Percentiles rank a stretch among this genome's conserved stretches.
Conservation (phyloP, 495 filamentous ascomycete species). For the Penicillium verhagenii region DNA sequence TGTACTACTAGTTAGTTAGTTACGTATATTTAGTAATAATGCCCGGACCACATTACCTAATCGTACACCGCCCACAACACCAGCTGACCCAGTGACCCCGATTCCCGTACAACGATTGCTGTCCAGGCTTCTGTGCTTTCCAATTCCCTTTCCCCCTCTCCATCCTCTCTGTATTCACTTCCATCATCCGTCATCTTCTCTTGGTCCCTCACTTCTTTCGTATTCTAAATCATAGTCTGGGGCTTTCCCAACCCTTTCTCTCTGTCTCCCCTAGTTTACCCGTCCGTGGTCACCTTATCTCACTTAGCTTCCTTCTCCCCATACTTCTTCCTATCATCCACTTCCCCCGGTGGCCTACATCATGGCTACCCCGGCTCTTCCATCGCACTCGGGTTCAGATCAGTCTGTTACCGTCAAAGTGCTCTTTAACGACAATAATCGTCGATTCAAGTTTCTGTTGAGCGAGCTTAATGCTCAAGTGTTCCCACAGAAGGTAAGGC, state of each 20-base stretch:
- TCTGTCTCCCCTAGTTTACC: conserved; percentile 4
- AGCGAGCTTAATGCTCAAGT: conserved; percentile 74
- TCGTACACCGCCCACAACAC: conserved; percentile 1
- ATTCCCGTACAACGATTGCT: conserved; percentile 3
- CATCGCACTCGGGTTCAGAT: conserved; percentile 52
- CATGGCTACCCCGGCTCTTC: conserved; percentile 35
- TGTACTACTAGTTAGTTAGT: too few relatives aligned
- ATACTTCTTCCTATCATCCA: conserved; percentile 11
- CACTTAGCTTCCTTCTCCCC: conserved; percentile 12
- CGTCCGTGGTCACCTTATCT: conserved; percentile 4
- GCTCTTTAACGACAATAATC: conserved; percentile 65
- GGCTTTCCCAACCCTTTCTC: conserved; percentile 13
- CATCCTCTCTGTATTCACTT: conserved; percentile 9
- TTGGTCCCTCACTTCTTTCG: background rate
- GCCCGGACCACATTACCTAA: conserved; percentile 2
- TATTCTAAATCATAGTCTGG: background rate
- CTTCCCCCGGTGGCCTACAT: conserved; percentile 11
- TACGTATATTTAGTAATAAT: background rate
- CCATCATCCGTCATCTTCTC: conserved; percentile 3
- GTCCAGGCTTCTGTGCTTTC: conserved; percentile 3
- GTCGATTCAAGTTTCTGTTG: conserved; percentile 87
- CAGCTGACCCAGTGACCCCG: conserved; percentile 9
- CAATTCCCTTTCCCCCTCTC: conserved; percentile 2
- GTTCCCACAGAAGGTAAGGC: conserved; percentile 77
- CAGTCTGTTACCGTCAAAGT: conserved; percentile 86